These are phyloP conservation scores for Cucumis sativus DNA, from an alignment of 306 rosid species.

Conservation along the genomic window Cucumber_9930_V3 NC_026655.2:9993001-9993500, in stretches of 20 bases:
- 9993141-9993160: background rate
- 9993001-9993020: background rate
- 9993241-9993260: background rate
- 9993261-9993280: background rate
- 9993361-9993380: background rate
- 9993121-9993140: background rate
- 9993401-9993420: slow-evolving; percentile 7
- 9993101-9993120: background rate
- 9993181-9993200: background rate
- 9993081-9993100: background rate
- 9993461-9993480: slow-evolving; percentile 61
- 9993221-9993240: background rate
- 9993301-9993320: background rate
- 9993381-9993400: background rate
- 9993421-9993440: slow-evolving; percentile 98
- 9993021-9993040: background rate
- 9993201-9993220: background rate
- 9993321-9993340: background rate
- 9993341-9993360: background rate
- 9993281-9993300: background rate
- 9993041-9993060: background rate
- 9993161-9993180: background rate
- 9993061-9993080: background rate
- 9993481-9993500: slow-evolving; percentile 81
- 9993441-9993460: slow-evolving; percentile 96